Base-by-base conservation (phyloP, 2,329 filamentous ascomycete species). In the Fusarium nygamai region DNA sequence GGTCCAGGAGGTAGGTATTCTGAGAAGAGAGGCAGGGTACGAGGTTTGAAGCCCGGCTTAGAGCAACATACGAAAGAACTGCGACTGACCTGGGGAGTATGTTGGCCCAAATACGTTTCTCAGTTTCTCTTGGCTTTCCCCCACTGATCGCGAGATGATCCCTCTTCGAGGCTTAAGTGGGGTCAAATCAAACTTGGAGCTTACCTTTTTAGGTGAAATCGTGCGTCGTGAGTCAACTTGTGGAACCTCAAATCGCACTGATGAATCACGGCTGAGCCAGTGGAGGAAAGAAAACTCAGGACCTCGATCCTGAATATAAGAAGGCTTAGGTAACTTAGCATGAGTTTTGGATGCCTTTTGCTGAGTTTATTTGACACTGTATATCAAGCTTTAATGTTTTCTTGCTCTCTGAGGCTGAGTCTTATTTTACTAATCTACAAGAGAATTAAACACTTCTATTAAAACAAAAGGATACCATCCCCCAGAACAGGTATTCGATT, bases 31-130 rank as follows among this genome's bases (percentile, higher is more conserved):
- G 6, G 41, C 3, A 11, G 6, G 22, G 22, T 5, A 43, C 6
- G 1, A 8, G 17, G 6, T n/a, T 8, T 1, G 17, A 11, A 3
- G 24, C 14, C 11, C 6, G 3, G 3, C 8, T 43, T 17, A 12
- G 16, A 17, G 9, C 3, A n/a, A 24, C 5, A 24, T 4, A 9
- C 8, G 0, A 11, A 2, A 6, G 8, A 7, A 17, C 6, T 8
- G 3, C 11, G 5, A 24, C 9, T 43, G n/a, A 2, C 9, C 12
- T n/a, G 47, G 29, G 22, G 20, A 19, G 4, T 3, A 2, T 5
- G 7, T 50, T 17, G 3, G 4, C 8, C 10, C 13, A 41, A 56
- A 39, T 39, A 22, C 27, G 19, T 27, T 41, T 29, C 3, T 17
- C 11, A 2, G 9, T 19, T 54, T 31, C 6, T 12, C 13, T 17